phyloP scores from a whole-genome alignment of 768 basidiomycete genomes.

The Tylopilus subfusipes region DNA sequence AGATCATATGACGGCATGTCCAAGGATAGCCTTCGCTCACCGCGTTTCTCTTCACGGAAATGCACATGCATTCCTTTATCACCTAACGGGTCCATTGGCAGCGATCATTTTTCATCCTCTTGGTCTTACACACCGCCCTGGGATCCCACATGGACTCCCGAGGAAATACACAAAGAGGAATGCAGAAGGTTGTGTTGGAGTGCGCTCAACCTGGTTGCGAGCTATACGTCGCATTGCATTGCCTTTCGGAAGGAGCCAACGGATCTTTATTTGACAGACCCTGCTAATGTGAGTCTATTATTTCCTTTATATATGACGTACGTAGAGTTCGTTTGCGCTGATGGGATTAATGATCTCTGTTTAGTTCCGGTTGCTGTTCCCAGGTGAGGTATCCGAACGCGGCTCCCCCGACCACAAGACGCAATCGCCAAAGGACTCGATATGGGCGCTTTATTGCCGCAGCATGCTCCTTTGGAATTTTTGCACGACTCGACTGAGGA shows the following conservation, averaged over 20 bases:
- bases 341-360: conserved; percentile 10
- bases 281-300: conserved; percentile 54
- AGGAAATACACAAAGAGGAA: conserved; percentile 62
- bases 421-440: conserved; percentile 66
- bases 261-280: conserved; percentile 57
- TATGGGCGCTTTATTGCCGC: conserved; percentile 81
- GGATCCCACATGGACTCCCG: conserved; percentile 53
- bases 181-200: conserved; percentile 76
- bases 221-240: conserved; percentile 65
- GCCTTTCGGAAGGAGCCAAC: conserved; percentile 59
- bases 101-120: conserved; percentile 37
- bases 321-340: conserved; percentile 8
- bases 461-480: conserved; percentile 81
- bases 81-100: conserved; percentile 30
- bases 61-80: conserved; percentile 48
- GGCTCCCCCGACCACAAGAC: conserved; percentile 39
- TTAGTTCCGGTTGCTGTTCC: conserved; percentile 55
- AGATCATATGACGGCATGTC: conserved; percentile 27
- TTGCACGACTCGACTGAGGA: conserved; percentile 49
- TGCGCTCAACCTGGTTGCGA: conserved; percentile 63
- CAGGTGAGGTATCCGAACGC: conserved; percentile 65
- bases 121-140: conserved; percentile 58
- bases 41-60: conserved; percentile 30
- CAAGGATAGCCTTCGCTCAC: conserved; percentile 27
- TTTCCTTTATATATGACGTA: conserved; percentile 1